phyloP scores from a whole-genome alignment of 805 yeast genomes.

The Starmera quercuum region DNA sequence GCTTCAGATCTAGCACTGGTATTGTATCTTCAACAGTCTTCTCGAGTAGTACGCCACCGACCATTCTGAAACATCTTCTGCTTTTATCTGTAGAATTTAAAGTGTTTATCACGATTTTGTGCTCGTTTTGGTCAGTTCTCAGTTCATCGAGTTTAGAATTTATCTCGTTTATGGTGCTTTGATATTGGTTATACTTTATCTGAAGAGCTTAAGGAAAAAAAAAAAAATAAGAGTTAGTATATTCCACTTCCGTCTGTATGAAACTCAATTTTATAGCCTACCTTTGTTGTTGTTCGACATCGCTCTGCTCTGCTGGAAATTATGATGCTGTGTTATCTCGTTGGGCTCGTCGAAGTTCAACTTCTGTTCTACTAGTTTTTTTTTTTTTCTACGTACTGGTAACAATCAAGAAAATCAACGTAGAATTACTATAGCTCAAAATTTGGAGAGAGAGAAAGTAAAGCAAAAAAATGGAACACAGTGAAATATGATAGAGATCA shows the following conservation, averaged over 20 bases:
- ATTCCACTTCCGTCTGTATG: no score
- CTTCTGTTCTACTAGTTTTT: no score
- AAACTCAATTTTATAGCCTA: no score
- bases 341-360: no score
- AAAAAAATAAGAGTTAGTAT: no score
- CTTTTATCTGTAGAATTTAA: constrained; percentile 40
- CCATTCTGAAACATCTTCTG: constrained; percentile 85
- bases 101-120: constrained; percentile 51
- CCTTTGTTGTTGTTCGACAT: no score
- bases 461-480: background rate
- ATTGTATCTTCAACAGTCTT: constrained; percentile 72
- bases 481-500: background rate
- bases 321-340: no score
- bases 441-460: background rate
- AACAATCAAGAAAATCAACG: no score
- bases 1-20: constrained; percentile 51
- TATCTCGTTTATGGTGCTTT: constrained; percentile 37
- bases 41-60: constrained; percentile 87
- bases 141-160: constrained; percentile 40
- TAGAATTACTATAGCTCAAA: background rate
- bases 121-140: constrained; percentile 40
- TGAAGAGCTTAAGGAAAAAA: no score
- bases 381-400: no score
- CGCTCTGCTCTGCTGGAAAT: no score
- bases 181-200: constrained; percentile 42